phyloP scores from a whole-genome alignment of 1,284 basidiomycete species.

The Microbotryum silenes-acaulis region DNA sequence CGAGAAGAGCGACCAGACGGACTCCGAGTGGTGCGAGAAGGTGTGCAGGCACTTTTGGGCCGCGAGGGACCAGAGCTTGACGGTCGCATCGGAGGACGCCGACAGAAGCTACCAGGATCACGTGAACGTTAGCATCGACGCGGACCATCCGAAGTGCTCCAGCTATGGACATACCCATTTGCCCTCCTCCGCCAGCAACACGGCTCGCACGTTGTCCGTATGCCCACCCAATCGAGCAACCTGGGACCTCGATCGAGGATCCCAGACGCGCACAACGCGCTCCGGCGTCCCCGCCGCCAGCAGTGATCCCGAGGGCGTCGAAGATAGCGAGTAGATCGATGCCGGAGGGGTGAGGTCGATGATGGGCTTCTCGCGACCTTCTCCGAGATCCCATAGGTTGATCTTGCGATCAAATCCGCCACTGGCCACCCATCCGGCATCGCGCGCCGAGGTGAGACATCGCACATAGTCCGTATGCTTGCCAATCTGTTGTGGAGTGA shows the following conservation, averaged over 20 bases:
- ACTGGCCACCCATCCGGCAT: conserved; percentile 79
- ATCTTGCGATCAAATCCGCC: conserved; percentile 91
- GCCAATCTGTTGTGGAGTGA: conserved; percentile 62
- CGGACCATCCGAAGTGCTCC: not conserved
- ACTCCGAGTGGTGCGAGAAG: conserved; percentile 80
- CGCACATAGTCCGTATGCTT: conserved; percentile 86
- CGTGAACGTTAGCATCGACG: conserved; percentile 4
- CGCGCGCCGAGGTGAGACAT: conserved; percentile 62
- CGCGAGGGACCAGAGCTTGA: conserved; percentile 79
- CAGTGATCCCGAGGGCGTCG: conserved; percentile 63
- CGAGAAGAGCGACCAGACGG: conserved; percentile 88
- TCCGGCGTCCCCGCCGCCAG: conserved; percentile 88
- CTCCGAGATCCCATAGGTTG: conserved; percentile 81
- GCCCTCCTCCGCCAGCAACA: conserved; percentile 80
- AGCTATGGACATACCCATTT: conserved; percentile 54
- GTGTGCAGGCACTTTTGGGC: conserved; percentile 87
- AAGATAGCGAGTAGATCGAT: conserved; percentile 42
- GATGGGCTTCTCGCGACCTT: conserved; percentile 38
- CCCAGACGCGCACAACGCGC: conserved; percentile 82
- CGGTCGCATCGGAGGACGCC: conserved; percentile 73
- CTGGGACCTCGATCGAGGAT: conserved; percentile 62
- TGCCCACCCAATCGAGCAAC: conserved; percentile 79
- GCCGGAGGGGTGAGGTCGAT: conserved; percentile 29
- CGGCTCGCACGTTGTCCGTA: conserved; percentile 88
- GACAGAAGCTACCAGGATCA: conserved; percentile 59